Base-by-base conservation (phyloP, 75 land plant species). In the Larix kaempferi region DNA sequence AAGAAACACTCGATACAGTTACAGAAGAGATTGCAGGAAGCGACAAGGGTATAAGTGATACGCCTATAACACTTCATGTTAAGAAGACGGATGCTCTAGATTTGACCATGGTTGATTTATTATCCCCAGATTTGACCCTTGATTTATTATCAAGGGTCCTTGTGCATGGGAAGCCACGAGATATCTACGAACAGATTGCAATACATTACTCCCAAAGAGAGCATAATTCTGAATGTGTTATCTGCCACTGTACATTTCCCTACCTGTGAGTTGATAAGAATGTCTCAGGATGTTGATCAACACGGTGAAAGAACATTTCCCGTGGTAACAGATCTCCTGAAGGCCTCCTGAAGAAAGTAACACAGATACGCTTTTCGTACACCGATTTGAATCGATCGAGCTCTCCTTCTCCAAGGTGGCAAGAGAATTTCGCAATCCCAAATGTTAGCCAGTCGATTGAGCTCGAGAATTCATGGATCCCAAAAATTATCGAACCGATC, bases 61-160 rank as follows among this genome's bases (percentile, higher is more conserved):
- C 44, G 2, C 90, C 90, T 3, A 78, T 90, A 6, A 83, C 88
- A 4, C 83, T 90, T 37, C 77, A 83, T 25, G 87, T 90, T 19
- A 81, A 75, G 14, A 90, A 88, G 72, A 76, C 73, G 21, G 76
- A 81, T 52, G 84, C 85, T 29, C 86, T 86, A 0, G 88, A 90
- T 63, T 80, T 90, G 12, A 90, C 92, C 6, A 88, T 88, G 88
- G 84, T n/a, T n/a, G n/a, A n/a, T n/a, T n/a, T n/a, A n/a, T n/a
- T n/a, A n/a, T n/a, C n/a, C n/a, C n/a, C n/a, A n/a, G n/a, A n/a
- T n/a, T n/a, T n/a, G n/a, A n/a, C n/a, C n/a, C n/a, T 90, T 26
- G 92, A 90, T 71, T 82, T 90, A 5, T 86, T 90, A 33, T 82
- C 92, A 11, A 71, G 92, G 44, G 90, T 90, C 19, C 86, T 88